A percentile compares a stretch with the other conserved stretches of the same genome.
These are phyloP conservation scores for Gossypium herbaceum DNA, from an alignment of 345 rosid genomes.

Conservation along the genomic window DNA sequence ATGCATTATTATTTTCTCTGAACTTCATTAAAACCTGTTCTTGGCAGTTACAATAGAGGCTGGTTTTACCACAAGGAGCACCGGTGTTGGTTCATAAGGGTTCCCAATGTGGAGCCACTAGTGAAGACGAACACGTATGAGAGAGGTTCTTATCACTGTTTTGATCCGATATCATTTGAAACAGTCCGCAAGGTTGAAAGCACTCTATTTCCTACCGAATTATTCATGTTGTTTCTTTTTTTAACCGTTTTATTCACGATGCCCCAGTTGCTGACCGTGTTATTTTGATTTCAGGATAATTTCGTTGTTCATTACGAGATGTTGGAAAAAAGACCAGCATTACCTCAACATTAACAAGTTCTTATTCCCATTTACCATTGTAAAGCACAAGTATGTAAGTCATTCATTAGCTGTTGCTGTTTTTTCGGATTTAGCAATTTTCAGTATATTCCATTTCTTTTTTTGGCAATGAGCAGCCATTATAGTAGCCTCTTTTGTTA, in stretches of 20 bases:
- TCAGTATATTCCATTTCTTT: not conserved
- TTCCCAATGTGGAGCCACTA: slow-evolving; percentile 69
- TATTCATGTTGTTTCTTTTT: not conserved
- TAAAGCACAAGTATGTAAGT: slow-evolving; percentile 42
- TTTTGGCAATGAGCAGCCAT: slow-evolving; percentile 1
- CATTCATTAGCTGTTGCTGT: slow-evolving; percentile 28
- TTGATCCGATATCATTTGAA: slow-evolving; percentile 77
- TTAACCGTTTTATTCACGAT: no score
- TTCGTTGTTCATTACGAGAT: slow-evolving; percentile 66
- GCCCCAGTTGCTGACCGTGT: not conserved
- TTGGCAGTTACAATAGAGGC: slow-evolving; percentile 71
- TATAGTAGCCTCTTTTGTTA: not conserved
- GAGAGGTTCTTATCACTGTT: slow-evolving; percentile 86
- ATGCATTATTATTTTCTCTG: not conserved
- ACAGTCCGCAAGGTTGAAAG: slow-evolving; percentile 68
- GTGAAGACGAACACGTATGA: slow-evolving; percentile 66
- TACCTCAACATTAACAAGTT: slow-evolving; percentile 64
- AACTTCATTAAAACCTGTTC: slow-evolving; percentile 12
- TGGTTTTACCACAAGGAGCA: slow-evolving; percentile 96
- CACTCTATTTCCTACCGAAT: not conserved
- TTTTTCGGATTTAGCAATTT: slow-evolving; percentile 22
- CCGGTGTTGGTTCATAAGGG: slow-evolving; percentile 72
- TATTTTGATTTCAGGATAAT: slow-evolving; percentile 64
- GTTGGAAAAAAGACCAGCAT: slow-evolving; percentile 84
- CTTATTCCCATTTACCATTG: slow-evolving; percentile 40